These are phyloP conservation scores for Phytophthora sojae DNA, from an alignment of 352 stramenopile genomes.

Conservation along the genomic window DNA sequence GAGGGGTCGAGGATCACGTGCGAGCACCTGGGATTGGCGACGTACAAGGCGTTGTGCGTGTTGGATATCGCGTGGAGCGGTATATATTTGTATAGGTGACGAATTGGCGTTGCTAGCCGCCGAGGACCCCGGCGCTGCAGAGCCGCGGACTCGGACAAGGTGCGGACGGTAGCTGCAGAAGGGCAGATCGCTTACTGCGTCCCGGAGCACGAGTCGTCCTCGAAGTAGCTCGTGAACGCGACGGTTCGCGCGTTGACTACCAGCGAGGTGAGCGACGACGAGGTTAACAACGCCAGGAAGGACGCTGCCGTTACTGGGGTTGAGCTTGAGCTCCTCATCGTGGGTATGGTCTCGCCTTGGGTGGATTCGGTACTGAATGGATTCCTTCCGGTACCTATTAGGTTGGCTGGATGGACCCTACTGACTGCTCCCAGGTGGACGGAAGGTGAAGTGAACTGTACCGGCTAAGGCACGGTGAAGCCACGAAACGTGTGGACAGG, in stretches of 20 bases:
- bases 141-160: too few relatives aligned
- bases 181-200: too few relatives aligned
- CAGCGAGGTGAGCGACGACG: not conserved
- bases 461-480: not conserved
- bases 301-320: not conserved
- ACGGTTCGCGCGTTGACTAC: slow-evolving; percentile 11
- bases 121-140: too few relatives aligned
- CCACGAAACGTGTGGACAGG: too few relatives aligned
- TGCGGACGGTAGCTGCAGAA: too few relatives aligned
- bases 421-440: not conserved
- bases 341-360: not conserved
- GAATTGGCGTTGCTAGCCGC: too few relatives aligned
- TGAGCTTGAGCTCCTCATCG: not conserved
- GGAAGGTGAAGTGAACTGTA: not conserved
- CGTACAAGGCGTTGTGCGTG: too few relatives aligned
- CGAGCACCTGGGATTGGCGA: too few relatives aligned
- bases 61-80: too few relatives aligned
- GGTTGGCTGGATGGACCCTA: not conserved
- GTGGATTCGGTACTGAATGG: not conserved
- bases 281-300: not conserved
- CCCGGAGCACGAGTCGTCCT: slow-evolving; percentile 12
- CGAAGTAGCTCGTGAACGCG: slow-evolving; percentile 32
- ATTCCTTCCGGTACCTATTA: not conserved
- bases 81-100: too few relatives aligned
- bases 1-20: too few relatives aligned